Evolutionary conservation across 306 rosid species (phyloP), one percentile per base, ranked within the genome.

Genomic region (Hippophae rhamnoides): DNA sequence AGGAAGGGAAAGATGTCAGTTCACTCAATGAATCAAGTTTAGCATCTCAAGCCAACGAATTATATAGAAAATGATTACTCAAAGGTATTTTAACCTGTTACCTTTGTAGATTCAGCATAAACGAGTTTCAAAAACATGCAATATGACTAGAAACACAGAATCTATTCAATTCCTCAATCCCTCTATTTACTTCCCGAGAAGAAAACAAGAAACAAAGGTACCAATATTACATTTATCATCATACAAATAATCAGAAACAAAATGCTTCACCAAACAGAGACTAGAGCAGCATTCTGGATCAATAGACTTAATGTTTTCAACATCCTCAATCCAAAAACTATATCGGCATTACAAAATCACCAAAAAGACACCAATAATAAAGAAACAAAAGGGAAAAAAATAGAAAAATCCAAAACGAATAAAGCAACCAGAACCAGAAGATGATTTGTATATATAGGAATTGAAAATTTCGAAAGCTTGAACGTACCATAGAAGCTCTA

Each of bases 401-500:
- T 41, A 65, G 52, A 38, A 23, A 52, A 58, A 60, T 38, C 13
- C 23, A 56, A 41, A 10, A 14, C 11, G 38, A 56, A 58, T 54
- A 65, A 14, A 76, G 18, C 43, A 52, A 11, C 60, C 50, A 23
- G 51, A 58, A 49, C 53, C 60, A 43, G 8, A 13, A 50, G 56
- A 58, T 60, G 57, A 23, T 52, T 14, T 40, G 74, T 79, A 78
- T 60, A 43, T 41, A 9, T 38, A 27, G 48, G 41, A 0, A 11
- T 65, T 38, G 45, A 25, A 55, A 48, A 47, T 44, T 38, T 10
- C 10, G 43, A 14, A 54, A 55, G 42, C 18, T 66, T 43, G 43
- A 69, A 73, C 82, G 70, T 82, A 87, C 93, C 89, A 42, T 71
- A 38, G 73, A 71, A 58, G 79, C 65, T 52, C 57, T 27, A 3